These are phyloP conservation scores for Leptomonas seymouri DNA, from an alignment of 208 protist genomes.

Conservation along the genomic window DNA sequence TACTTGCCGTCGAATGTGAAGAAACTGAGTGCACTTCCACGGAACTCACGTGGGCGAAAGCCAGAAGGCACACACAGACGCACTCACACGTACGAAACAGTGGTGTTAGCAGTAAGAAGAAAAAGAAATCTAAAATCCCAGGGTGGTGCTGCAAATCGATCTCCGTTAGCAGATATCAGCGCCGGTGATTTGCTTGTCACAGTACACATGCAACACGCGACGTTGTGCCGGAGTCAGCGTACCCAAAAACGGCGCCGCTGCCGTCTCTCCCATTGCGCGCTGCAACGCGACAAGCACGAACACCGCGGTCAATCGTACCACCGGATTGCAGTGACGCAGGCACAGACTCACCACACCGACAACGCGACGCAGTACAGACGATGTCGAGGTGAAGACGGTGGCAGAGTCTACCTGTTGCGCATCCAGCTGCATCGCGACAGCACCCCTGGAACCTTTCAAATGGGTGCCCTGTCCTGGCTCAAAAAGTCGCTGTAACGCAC, in stretches of 20 bases:
- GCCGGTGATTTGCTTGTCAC: background rate
- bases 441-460: background rate
- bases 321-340: conserved; percentile 42
- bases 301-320: conserved; percentile 41
- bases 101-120: too few relatives aligned
- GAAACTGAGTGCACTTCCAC: too few relatives aligned
- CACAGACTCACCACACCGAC: conserved; percentile 32
- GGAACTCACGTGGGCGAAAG: too few relatives aligned
- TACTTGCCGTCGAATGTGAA: too few relatives aligned
- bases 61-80: too few relatives aligned
- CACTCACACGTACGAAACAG: too few relatives aligned
- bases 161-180: conserved; percentile 2
- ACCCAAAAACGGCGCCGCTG: conserved; percentile 45
- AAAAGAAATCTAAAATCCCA: too few relatives aligned
- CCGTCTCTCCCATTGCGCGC: conserved; percentile 33
- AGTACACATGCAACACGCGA: conserved; percentile 61
- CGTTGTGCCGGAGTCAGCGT: conserved; percentile 47
- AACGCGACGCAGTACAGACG: conserved; percentile 45
- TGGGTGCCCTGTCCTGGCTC: conserved; percentile 13
- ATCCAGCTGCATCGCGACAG: background rate
- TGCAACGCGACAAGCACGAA: conserved; percentile 28
- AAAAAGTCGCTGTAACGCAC: conserved; percentile 48
- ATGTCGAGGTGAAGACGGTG: conserved; percentile 28
- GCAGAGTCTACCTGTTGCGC: background rate
- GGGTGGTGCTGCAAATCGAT: too few relatives aligned